Evolutionary conservation across 2,329 filamentous ascomycete genomes (phyloP), one percentile per base, ranked within the genome.

Genomic region (Talaromyces pinophilus): DNA sequence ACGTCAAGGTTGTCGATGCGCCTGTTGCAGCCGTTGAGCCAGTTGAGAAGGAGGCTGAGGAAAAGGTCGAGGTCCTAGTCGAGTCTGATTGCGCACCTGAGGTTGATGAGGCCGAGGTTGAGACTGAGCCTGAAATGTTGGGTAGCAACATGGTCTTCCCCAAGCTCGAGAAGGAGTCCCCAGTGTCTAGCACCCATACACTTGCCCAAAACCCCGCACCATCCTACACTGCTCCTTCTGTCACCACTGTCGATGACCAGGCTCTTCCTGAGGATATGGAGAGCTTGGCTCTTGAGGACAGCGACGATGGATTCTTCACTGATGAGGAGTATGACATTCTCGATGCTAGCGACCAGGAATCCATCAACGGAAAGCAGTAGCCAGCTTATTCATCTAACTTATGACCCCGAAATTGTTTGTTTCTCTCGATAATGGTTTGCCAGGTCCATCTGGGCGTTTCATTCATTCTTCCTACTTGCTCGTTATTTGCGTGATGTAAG

Each of bases 321-420:
- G 95, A 99, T 70, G 95, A 98, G 78, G 95, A 99, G 81, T 99
- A 98, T 78, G 95, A 99, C 74, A 93, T 98, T 70, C 87, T 98
- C 55, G 93, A 97, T 81, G 94, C 93, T 52, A 96, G 92, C 67
- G 94, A 98, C 71, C 92, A 96, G 78, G 94, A 98, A 77, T 90
- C 86, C 71, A 77, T 87, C 62, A 84, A 85, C 68, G 62, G 48
- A n/a, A 67, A 67, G 62, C 62, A 64, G 48, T 52, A 52, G 25
- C 17, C 44, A 30, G 54, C 30, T 4, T 59, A 30, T 17, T 13
- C 7, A 30, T 48, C 15, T 40, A 3, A 35, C 13, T 46, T 25
- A 38, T 62, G 59, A 62, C 30, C 60, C 11, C 22, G n/a, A 25
- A 25, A 40, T 52, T 35, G 60, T 42, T 38, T 48, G 10, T 33